phyloP scores from a whole-genome alignment of 2,329 filamentous ascomycete genomes.

The Xylaria sp. region DNA sequence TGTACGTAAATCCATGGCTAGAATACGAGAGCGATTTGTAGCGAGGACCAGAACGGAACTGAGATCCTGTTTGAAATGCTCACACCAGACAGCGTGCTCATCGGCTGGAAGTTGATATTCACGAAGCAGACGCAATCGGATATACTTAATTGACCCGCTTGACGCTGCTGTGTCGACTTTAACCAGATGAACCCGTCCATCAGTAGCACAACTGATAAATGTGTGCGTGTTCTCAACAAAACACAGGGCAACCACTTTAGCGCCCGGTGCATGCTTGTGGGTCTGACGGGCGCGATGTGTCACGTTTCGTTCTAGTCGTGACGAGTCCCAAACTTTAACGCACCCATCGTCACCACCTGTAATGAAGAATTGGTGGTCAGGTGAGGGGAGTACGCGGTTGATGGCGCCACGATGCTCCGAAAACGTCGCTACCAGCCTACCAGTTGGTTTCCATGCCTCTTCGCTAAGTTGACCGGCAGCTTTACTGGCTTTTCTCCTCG shows the following conservation, averaged over 20 bases:
- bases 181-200: slow-evolving; percentile 90
- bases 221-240: slow-evolving; percentile 96
- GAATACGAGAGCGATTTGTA: slow-evolving; percentile 84
- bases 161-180: slow-evolving; percentile 71
- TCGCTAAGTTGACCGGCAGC: slow-evolving; percentile 64
- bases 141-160: slow-evolving; percentile 74
- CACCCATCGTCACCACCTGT: slow-evolving; percentile 92
- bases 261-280: slow-evolving; percentile 77
- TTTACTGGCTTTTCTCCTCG: slow-evolving; percentile 62
- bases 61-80: slow-evolving; percentile 87
- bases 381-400: slow-evolving; percentile 82
- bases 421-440: slow-evolving; percentile 86
- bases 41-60: slow-evolving; percentile 86
- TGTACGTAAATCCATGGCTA: slow-evolving; percentile 86
- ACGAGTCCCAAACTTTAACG: slow-evolving; percentile 93
- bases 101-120: slow-evolving; percentile 80
- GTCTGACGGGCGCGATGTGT: slow-evolving; percentile 88
- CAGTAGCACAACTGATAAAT: slow-evolving; percentile 89
- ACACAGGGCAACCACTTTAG: slow-evolving; percentile 82
- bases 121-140: slow-evolving; percentile 79
- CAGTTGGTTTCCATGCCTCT: slow-evolving; percentile 83
- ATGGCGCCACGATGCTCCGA: slow-evolving; percentile 86
- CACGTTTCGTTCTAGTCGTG: slow-evolving; percentile 89
- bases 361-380: slow-evolving; percentile 94
- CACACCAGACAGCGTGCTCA: slow-evolving; percentile 88